These are phyloP conservation scores for Boletellus ananiceps DNA, from an alignment of 768 basidiomycete species.

Conservation along the genomic window DNA sequence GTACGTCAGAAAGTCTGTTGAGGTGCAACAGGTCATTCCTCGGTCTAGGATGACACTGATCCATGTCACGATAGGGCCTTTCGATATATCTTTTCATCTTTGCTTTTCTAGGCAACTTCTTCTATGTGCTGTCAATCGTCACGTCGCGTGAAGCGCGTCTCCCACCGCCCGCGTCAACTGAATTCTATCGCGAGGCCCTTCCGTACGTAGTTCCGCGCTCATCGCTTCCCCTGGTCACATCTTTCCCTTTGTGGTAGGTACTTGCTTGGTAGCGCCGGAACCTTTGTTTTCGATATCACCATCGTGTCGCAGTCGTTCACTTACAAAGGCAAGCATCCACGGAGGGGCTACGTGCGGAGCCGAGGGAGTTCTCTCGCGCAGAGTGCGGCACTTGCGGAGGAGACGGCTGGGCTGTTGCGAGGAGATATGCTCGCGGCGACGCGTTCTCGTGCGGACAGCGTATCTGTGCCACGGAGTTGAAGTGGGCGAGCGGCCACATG, in stretches of 20 bases:
- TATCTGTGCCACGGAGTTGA: constrained; percentile 31
- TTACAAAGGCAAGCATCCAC: constrained; percentile 54
- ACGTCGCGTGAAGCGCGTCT: constrained; percentile 59
- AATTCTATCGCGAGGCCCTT: constrained; percentile 75
- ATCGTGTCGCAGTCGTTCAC: constrained; percentile 84
- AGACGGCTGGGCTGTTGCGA: constrained; percentile 46
- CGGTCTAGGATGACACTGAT: constrained; percentile 7
- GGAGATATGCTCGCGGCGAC: constrained; percentile 36
- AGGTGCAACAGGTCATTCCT: constrained; percentile 38
- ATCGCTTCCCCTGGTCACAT: neutral
- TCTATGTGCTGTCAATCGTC: constrained; percentile 91
- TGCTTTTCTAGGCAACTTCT: constrained; percentile 90
- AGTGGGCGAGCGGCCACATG: neutral
- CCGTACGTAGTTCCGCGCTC: constrained; percentile 53
- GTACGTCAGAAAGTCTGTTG: constrained; percentile 88
- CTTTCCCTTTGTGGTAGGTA: constrained; percentile 45
- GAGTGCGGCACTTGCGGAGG: constrained; percentile 36
- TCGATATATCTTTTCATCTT: constrained; percentile 91
- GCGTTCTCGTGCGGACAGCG: constrained; percentile 19
- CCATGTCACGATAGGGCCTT: constrained; percentile 56
- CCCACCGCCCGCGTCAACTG: constrained; percentile 55
- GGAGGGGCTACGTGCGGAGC: constrained; percentile 23
- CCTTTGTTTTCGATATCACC: constrained; percentile 87
- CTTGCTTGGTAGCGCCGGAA: constrained; percentile 88
- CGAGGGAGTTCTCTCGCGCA: constrained; percentile 27